Evolutionary conservation across 2,329 filamentous ascomycete species (phyloP).

Genomic region (Hypoxylon sp.): DNA sequence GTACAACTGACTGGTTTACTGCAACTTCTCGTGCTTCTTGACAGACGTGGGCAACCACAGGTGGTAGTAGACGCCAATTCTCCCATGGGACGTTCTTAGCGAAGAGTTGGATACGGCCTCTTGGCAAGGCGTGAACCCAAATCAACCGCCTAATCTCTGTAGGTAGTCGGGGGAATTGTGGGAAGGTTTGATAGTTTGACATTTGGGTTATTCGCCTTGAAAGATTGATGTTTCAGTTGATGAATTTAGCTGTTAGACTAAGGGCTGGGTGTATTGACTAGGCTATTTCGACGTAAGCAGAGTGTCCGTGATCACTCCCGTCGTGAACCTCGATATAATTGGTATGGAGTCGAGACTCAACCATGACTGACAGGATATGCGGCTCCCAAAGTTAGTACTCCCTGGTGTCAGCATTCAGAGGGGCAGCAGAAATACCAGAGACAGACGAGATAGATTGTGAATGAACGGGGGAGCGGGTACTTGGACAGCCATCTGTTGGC

Average conservation of each 20-base stretch:
- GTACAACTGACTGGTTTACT: constrained; percentile 46
- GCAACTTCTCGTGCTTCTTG: constrained; percentile 48
- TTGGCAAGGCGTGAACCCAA: constrained; percentile 48
- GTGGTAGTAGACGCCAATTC: constrained; percentile 50
- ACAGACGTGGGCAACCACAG: constrained; percentile 47
- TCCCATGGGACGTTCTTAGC: constrained; percentile 51
- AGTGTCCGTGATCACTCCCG: constrained; percentile 17
- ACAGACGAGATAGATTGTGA: constrained; percentile 7
- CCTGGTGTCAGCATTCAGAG: constrained; percentile 14
- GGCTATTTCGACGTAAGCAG: constrained; percentile 16
- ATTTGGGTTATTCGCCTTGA: constrained; percentile 36
- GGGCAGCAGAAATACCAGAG: constrained; percentile 10
- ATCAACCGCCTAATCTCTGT: constrained; percentile 51
- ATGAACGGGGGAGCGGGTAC: not conserved
- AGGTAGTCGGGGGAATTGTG: constrained; percentile 48
- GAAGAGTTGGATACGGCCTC: constrained; percentile 52
- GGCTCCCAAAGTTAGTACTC: constrained; percentile 8
- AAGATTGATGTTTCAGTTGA: constrained; percentile 22
- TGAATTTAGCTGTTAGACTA: constrained; percentile 21
- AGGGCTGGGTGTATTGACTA: constrained; percentile 27
- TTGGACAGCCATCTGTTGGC: constrained; percentile 29
- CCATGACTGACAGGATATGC: constrained; percentile 34
- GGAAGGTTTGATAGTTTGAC: constrained; percentile 45
- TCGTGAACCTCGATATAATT: constrained; percentile 31
- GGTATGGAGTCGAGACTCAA: constrained; percentile 21